These are phyloP conservation scores for Hypholoma sublateritium DNA, from an alignment of 768 basidiomycete species.

Conservation along the genomic window DNA sequence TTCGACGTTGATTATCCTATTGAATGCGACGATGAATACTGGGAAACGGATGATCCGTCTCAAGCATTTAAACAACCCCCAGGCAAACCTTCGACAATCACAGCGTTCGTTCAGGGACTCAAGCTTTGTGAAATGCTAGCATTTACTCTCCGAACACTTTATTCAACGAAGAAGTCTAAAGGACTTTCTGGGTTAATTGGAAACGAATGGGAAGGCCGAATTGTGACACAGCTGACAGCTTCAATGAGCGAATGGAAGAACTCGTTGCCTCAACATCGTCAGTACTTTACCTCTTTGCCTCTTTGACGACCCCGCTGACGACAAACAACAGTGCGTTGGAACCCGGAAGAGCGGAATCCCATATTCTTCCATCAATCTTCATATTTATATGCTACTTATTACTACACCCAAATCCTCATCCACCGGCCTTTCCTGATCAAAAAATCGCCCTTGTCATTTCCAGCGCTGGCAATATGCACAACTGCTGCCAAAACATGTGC, in stretches of 20 bases:
- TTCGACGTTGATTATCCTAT: slow-evolving; percentile 67
- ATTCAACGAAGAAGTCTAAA: slow-evolving; percentile 41
- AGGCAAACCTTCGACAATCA: slow-evolving; percentile 51
- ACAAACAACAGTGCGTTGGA: slow-evolving; percentile 33
- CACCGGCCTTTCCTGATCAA: slow-evolving; percentile 68
- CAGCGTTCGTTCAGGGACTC: slow-evolving; percentile 52
- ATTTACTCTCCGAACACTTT: slow-evolving; percentile 59
- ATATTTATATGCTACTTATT: slow-evolving; percentile 38
- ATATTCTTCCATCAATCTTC: slow-evolving; percentile 54
- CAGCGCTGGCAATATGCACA: slow-evolving; percentile 67
- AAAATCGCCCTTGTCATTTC: slow-evolving; percentile 40
- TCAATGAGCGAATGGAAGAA: slow-evolving; percentile 65
- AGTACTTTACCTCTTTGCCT: slow-evolving; percentile 12
- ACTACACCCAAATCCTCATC: slow-evolving; percentile 61
- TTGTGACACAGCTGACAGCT: slow-evolving; percentile 62
- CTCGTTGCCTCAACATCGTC: slow-evolving; percentile 55
- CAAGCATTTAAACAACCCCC: slow-evolving; percentile 62
- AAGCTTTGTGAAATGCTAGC: slow-evolving; percentile 63
- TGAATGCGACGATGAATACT: slow-evolving; percentile 53
- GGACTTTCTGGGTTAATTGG: slow-evolving; percentile 37
- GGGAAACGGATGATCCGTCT: slow-evolving; percentile 43
- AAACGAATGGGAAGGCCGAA: slow-evolving; percentile 53
- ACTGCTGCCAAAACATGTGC: slow-evolving; percentile 72
- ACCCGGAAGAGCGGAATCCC: slow-evolving; percentile 31
- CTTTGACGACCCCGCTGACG: neutral